phyloP scores from a whole-genome alignment of 1,284 basidiomycete species.

The Puccinia brachypodii region DNA sequence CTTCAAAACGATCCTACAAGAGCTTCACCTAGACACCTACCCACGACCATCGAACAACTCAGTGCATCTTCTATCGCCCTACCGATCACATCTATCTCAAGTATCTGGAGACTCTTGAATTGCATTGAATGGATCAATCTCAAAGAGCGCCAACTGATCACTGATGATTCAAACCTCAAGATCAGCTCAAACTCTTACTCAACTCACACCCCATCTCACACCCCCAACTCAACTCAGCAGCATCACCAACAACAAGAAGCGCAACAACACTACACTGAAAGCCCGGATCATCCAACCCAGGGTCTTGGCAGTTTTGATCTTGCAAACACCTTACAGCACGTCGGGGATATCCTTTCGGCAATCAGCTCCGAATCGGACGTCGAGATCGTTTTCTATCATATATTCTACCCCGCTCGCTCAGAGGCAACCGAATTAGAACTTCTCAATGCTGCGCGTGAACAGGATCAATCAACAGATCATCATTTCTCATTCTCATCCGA shows the following conservation, averaged over 20 bases:
- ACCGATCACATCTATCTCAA: conserved; percentile 46
- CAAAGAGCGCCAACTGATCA: conserved; percentile 20
- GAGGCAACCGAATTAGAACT: conserved; percentile 9
- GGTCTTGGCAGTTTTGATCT: conserved; percentile 34
- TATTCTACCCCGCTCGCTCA: conserved; percentile 32
- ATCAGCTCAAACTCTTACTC: conserved; percentile 5
- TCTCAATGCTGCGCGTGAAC: conserved; percentile 10
- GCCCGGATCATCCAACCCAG: background rate
- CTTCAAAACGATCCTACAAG: background rate
- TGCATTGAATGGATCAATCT: conserved; percentile 46
- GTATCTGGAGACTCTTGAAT: conserved; percentile 40
- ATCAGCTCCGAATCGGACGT: conserved; percentile 38
- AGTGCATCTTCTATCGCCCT: conserved; percentile 44
- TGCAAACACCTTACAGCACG: conserved; percentile 39
- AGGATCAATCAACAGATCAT: conserved; percentile 7
- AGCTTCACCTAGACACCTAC: background rate
- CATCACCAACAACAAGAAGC: background rate
- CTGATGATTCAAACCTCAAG: background rate
- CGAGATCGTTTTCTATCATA: conserved; percentile 43
- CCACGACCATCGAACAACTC: conserved; percentile 44
- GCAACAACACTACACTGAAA: background rate
- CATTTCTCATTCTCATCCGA: conserved; percentile 25
- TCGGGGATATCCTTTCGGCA: conserved; percentile 38
- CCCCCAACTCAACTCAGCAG: background rate
- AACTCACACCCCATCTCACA: background rate